Base-by-base conservation (phyloP, 495 filamentous ascomycete species). In the Xylaria cubensis region DNA sequence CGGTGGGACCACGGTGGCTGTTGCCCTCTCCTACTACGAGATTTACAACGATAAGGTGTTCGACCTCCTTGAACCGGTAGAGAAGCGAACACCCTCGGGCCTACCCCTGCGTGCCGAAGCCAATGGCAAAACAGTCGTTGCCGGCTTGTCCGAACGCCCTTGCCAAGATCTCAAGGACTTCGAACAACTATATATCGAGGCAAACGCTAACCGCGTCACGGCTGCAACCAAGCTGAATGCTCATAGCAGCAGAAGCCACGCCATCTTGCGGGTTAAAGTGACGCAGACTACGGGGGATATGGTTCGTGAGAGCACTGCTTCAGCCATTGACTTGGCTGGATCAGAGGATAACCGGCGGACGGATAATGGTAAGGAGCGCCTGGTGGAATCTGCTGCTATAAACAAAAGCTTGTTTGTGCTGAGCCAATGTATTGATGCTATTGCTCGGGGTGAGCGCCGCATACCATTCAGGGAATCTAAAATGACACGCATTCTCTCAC, bases 31-130 rank as follows among this genome's bases (percentile, higher is more conserved):
- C 50, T 99, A 99, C 82, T 99, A 97, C 82, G 96, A 99, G 77
- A 98, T 99, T 66, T 99, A 99, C 83, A 98, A 98, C 79, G 93
- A 96, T 81, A 94, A 93, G 80, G 95, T 99, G 7, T 97, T 90
- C 76, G 96, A 99, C 79, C 83, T 99, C 36, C 95, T 99, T 71
- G 93, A 97, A 78, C 82, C 95, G 1, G 93, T 94, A 3, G 95
- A 98, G 77, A 97, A 95, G 82, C 90, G 96, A 17, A 95, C 94
- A 0, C 81, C 92, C 3, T 89, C 94, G 0, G 96, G 96, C 0
- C 83, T 99, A 46, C 93, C 93, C 4, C 87, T 99, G 1, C 89
- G 96, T n/a, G 84, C 78, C 44, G 94, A 98, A 73, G 90, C 91
- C 70, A 92, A 94, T 74, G 93, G 94, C 64, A 98, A 97, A 82